Percentiles rank a stretch among this genome's conserved stretches.
These are phyloP conservation scores for Trichopus zeylanicus DNA, from an alignment of 116 monocot genomes.

Conservation along the genomic window DNA sequence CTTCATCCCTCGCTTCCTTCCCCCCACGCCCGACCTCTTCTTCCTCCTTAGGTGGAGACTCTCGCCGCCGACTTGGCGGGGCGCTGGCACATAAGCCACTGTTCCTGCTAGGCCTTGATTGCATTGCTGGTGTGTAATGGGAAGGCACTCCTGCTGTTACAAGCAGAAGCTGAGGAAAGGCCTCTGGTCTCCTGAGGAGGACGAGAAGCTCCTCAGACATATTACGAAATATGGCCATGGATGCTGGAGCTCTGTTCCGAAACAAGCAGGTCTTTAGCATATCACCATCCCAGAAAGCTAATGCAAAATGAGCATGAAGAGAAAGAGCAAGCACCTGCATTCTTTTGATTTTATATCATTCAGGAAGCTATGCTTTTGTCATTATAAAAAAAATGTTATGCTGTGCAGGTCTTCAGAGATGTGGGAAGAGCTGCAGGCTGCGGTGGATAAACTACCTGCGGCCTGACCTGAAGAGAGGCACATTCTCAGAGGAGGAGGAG, in stretches of 20 bases:
- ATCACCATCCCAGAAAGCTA: neutral
- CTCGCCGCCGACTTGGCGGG: no score
- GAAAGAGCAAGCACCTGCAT: neutral
- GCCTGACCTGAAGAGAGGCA: constrained; percentile 82
- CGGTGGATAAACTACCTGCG: constrained; percentile 91
- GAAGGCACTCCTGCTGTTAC: constrained; percentile 68
- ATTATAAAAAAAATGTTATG: neutral
- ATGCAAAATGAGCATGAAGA: neutral
- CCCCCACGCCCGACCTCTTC: neutral
- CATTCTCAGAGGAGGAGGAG: constrained; percentile 85
- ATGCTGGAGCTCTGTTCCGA: constrained; percentile 90
- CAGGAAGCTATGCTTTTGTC: no score
- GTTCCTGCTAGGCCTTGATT: neutral
- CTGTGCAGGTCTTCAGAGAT: constrained; percentile 72
- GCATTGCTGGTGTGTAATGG: constrained; percentile 42
- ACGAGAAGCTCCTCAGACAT: constrained; percentile 75
- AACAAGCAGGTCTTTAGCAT: constrained; percentile 47
- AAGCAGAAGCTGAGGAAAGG: constrained; percentile 91
- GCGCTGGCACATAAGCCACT: neutral
- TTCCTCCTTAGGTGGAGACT: neutral
- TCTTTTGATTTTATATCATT: neutral
- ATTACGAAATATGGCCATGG: constrained; percentile 75
- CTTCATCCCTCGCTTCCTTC: neutral
- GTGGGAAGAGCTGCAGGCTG: constrained; percentile 83
- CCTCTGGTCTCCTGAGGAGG: constrained; percentile 88